Conservation (phyloP, 306 rosid genomes). For the cucumber (Cucumis sativus) region DNA sequence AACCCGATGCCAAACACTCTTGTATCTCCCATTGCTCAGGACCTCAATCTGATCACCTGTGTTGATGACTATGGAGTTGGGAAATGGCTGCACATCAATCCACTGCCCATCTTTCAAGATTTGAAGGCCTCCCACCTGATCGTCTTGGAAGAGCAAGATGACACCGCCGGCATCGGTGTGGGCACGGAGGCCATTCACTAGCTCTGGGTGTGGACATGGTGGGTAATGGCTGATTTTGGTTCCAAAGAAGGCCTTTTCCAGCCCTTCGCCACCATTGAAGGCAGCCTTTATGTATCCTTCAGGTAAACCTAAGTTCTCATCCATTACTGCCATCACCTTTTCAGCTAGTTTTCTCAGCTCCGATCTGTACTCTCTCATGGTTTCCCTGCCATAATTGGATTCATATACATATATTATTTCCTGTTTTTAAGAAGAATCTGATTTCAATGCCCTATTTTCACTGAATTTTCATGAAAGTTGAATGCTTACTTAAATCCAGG, state of each 20-base stretch:
- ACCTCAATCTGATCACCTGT: conserved; percentile 99
- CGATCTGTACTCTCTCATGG: conserved; percentile 57
- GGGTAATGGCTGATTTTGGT: conserved; percentile 99
- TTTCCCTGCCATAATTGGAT: conserved; percentile 44
- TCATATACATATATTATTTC: not conserved
- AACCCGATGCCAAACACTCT: conserved; percentile 92
- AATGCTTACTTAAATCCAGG: conserved; percentile 57
- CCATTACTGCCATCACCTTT: conserved; percentile 75
- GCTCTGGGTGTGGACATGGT: conserved; percentile 72
- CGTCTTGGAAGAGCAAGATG: conserved; percentile 85
- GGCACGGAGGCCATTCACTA: conserved; percentile 76
- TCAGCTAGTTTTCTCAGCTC: conserved; percentile 64
- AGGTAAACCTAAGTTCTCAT: conserved; percentile 69
- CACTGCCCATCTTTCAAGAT: conserved; percentile 86
- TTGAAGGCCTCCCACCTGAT: conserved; percentile 80
- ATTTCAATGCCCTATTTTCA: not conserved
- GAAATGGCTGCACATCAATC: conserved; percentile 78
- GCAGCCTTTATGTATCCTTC: conserved; percentile 64
- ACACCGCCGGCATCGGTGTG: conserved; percentile 98
- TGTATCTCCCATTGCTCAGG: conserved; percentile 78
- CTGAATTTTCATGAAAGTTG: not conserved
- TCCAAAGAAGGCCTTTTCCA: conserved; percentile 64
- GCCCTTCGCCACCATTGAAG: conserved; percentile 47
- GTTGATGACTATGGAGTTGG: conserved; percentile 80
- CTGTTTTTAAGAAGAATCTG: not conserved